Evolutionary conservation across 2,329 filamentous ascomycete genomes (phyloP), one percentile per base, ranked within the genome.

Genomic region (Phialophora macrospora): DNA sequence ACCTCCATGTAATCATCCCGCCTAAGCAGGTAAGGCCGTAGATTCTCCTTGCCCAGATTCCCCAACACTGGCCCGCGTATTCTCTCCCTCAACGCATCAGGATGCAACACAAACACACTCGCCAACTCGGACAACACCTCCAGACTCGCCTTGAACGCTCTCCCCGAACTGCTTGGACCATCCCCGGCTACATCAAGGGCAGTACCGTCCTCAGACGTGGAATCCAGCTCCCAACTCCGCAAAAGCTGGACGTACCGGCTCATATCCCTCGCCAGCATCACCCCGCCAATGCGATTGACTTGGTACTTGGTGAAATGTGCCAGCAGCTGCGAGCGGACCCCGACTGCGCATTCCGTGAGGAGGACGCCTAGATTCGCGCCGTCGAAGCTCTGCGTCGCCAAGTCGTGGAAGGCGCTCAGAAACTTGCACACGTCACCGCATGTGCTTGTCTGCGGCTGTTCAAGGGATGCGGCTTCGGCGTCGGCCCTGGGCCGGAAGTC

Each of bases 261-360:
- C 77, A 98, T 93, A 76, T 99, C 95, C 80, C 98, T 96, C 41
- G 90, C 94, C 28, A 98, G 92, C 86, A 97, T 95, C 55, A 99
- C 86, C 2, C 93, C 95, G 67, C 95, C 95, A 0, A 94, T 93
- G 48, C 93, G 92, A 72, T 93, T 97, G 71, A 99, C 92, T 67
- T 90, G 88, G 80, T 96, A 99, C 74, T 92, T 93, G 74, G 96
- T 95, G 80, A 98, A 92, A 79, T 99, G 95, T 68, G 95, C 91
- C 68, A 99, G 88, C 4, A 99, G 85, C 9, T 96, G 85, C 57
- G 85, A 81, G 71, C 93, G 88, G 41, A 97, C 83, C 9, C 90
- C 89, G 14, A 93, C 81, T 1, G 92, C 93, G 24, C 98, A 86
- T 79, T 98, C 94, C 66, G 89, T 89, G 61, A 90, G 88, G 75